A percentile compares a stretch with the other conserved stretches of the same genome.
These are phyloP conservation scores for Colletotrichum destructivum DNA, from an alignment of 2,329 filamentous ascomycete species.

Conservation along the genomic window DNA sequence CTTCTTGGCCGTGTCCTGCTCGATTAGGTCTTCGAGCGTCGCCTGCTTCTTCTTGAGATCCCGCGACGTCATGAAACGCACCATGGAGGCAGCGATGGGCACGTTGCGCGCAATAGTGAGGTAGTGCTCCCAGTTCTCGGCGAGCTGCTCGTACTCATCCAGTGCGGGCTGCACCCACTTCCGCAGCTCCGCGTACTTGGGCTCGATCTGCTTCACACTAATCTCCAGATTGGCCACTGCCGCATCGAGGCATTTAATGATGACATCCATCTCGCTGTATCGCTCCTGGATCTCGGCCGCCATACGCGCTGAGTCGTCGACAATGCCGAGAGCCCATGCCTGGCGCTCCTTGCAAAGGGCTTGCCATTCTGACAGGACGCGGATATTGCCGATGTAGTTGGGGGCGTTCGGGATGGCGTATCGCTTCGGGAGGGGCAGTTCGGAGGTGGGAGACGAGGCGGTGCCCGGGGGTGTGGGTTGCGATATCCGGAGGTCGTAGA, in stretches of 20 bases:
- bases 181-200: conserved; percentile 79
- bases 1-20: conserved; percentile 79
- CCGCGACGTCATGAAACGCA: conserved; percentile 72
- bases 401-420: conserved; percentile 78
- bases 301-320: conserved; percentile 78
- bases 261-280: conserved; percentile 81
- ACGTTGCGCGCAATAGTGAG: conserved; percentile 76
- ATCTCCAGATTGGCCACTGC: conserved; percentile 88
- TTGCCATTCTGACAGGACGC: conserved; percentile 89
- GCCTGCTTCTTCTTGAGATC: conserved; percentile 63
- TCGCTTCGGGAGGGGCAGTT: conserved; percentile 66
- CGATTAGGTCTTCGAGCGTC: conserved; percentile 82
- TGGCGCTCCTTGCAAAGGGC: conserved; percentile 85
- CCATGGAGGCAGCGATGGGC: conserved; percentile 76
- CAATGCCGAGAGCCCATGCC: conserved; percentile 82
- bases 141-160: conserved; percentile 76
- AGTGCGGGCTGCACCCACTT: conserved; percentile 79
- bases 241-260: conserved; percentile 85
- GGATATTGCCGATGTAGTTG: conserved; percentile 86
- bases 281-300: conserved; percentile 74
- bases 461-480: conserved; percentile 66
- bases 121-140: conserved; percentile 78
- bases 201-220: conserved; percentile 79
- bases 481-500: conserved; percentile 88
- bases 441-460: conserved; percentile 61